Evolutionary conservation across 2,329 filamentous ascomycete genomes (phyloP), one percentile per base, ranked within the genome.

Genomic region (Coniochaeta hoffmannii): DNA sequence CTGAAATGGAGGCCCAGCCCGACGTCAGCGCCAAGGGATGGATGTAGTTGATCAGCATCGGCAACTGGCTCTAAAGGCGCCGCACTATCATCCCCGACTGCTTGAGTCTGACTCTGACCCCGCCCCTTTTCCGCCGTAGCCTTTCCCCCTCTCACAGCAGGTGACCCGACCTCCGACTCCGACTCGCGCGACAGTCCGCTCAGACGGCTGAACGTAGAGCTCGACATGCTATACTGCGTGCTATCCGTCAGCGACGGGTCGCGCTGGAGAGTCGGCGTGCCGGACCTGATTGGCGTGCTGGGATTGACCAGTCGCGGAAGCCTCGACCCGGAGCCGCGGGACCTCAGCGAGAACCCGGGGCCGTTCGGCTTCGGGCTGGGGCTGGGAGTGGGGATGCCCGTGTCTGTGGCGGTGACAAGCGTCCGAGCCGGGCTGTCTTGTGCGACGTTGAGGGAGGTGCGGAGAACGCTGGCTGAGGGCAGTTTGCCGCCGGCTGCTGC

Each of bases 231-330:
- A 50, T 59, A 58, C 41, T 62, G 62, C 5, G 64, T 66, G 61
- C 71, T 75, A 54, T 75, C 73, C 12, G 73, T 72, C 54, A 71
- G 66, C 50, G 70, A 74, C 26, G 65, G 66, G 34, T 74, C 71
- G 14, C 66, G 66, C 50, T 62, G 61, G 28, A 70, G 61, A 7
- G 60, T 65, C 1, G 73, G 72, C 0, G 72, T 73, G 28, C 62
- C 65, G 15, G 65, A 66, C 14, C 70, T 66, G 56, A 65, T 70
- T 0, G 71, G 71, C 2, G 72, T 74, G 15, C 70, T 61, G 15
- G 71, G 63, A 38, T 64, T 62, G 50, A 64, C 57, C 8, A 62
- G 68, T 4, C 71, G 62, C 0, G 73, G 73, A 3, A 75, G 63
- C 50, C 69, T 71, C 2, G 73, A 75, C 19, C 63, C 69, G 1